Evolutionary conservation across 768 basidiomycete species (phyloP), one percentile per base, ranked within the genome.

Genomic region (Pleurotus platypus): DNA sequence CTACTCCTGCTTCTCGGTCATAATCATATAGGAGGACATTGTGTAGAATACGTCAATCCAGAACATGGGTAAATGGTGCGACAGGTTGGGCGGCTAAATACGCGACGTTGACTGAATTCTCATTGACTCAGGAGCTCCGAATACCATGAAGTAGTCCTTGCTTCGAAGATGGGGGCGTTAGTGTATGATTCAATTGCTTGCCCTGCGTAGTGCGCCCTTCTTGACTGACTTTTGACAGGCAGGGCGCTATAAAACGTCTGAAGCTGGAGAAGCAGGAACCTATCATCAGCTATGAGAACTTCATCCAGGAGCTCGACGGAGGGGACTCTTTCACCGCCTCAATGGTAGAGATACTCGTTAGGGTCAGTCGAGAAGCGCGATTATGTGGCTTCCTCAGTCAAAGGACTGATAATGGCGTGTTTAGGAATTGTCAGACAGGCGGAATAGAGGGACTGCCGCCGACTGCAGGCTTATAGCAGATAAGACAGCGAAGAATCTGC

Each of bases 281-380:
- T 2, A 70, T 72, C 40, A 90, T 92, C 60, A 84, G 76, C 55
- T 92, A 89, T 66, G 86, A 91, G 68, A 70, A 79, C 26, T 91
- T 92, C 61, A 86, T 91, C 16, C 81, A 86, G 62, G 87, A 90
- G 26, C 73, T 92, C 49, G 89, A 92, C 65, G 79, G 79, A 20
- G 90, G 89, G 13, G 90, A 92, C 67, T 85, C 88, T 0, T 92
- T 92, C 69, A 91, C 90, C 0, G 81, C 89, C 4, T 80, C 86
- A 0, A 67, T 92, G 49, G 72, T 91, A 57, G 90, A 92, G 58
- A 80, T 89, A 48, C 76, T 92, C 46, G 90, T 92, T 65, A 89
- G 87, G 73, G 90, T 92, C 64, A 68, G 82, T 66, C 24, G 3
- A 39, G 43, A 7, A n/a, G 27, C 22, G 16, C 22, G 46, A 9